These are phyloP conservation scores for Backusella mclennaniae DNA, from an alignment of 192 early-diverging fungal species.

Conservation along the genomic window DNA sequence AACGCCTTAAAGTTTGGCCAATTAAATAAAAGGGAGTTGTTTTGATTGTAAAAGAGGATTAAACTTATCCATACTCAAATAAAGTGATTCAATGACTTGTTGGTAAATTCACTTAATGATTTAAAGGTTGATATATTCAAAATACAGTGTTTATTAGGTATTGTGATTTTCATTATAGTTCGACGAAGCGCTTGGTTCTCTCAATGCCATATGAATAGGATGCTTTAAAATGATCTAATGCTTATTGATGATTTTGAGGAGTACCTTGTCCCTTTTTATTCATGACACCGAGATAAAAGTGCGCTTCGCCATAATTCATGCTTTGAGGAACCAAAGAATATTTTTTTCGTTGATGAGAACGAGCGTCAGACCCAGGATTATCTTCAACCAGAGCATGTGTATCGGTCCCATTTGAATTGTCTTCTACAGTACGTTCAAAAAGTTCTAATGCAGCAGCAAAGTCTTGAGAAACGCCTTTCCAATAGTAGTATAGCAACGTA, in stretches of 20 bases:
- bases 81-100: too few relatives aligned
- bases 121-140: too few relatives aligned
- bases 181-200: background rate
- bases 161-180: background rate
- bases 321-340: background rate
- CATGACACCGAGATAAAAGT: background rate
- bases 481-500: background rate
- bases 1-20: too few relatives aligned
- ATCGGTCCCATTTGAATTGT: background rate
- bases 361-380: background rate
- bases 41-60: too few relatives aligned
- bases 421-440: background rate
- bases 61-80: too few relatives aligned
- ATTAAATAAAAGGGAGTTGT: too few relatives aligned
- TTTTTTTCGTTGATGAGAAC: background rate
- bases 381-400: background rate
- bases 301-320: background rate
- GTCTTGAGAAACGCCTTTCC: background rate
- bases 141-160: too few relatives aligned
- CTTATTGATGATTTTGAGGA: background rate
- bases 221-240: background rate
- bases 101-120: too few relatives aligned
- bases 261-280: background rate
- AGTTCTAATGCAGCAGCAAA: background rate
- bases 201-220: background rate